Evolutionary conservation across 2,329 filamentous ascomycete genomes (phyloP).

Genomic region (Stemphylium beticola): DNA sequence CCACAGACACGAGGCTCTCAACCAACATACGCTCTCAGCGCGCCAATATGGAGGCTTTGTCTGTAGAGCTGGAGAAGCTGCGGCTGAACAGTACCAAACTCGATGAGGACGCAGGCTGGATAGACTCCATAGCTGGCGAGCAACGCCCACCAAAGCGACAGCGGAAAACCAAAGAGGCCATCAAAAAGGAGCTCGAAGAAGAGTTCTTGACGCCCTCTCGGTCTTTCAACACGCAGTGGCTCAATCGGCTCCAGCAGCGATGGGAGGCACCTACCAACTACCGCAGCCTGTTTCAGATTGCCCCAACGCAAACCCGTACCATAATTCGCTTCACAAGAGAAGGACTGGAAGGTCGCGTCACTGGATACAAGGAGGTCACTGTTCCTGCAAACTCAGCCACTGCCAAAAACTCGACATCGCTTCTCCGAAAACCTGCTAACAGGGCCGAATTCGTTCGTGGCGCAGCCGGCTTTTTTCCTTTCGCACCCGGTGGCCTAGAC

Average conservation of each 20-base stretch:
- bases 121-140: conserved; percentile 66
- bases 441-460: conserved; percentile 91
- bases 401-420: conserved; percentile 92
- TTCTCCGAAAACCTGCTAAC: conserved; percentile 82
- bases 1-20: conserved; percentile 15
- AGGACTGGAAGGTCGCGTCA: conserved; percentile 89
- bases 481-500: conserved; percentile 88
- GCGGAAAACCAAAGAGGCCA: conserved; percentile 62
- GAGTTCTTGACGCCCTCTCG: conserved; percentile 81
- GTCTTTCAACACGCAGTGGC: conserved; percentile 82
- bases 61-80: conserved; percentile 60
- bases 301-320: conserved; percentile 91
- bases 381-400: conserved; percentile 87
- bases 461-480: conserved; percentile 91
- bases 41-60: conserved; percentile 49
- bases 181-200: conserved; percentile 74
- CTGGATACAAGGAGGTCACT: conserved; percentile 92
- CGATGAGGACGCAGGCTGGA: conserved; percentile 45
- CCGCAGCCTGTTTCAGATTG: conserved; percentile 82
- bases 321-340: conserved; percentile 90
- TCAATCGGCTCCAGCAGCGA: conserved; percentile 85
- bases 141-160: conserved; percentile 59
- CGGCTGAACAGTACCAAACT: conserved; percentile 49
- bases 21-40: conserved; percentile 9
- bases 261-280: conserved; percentile 86